Evolutionary conservation across 768 basidiomycete genomes (phyloP).

Genomic region (Lactarius evosmus): DNA sequence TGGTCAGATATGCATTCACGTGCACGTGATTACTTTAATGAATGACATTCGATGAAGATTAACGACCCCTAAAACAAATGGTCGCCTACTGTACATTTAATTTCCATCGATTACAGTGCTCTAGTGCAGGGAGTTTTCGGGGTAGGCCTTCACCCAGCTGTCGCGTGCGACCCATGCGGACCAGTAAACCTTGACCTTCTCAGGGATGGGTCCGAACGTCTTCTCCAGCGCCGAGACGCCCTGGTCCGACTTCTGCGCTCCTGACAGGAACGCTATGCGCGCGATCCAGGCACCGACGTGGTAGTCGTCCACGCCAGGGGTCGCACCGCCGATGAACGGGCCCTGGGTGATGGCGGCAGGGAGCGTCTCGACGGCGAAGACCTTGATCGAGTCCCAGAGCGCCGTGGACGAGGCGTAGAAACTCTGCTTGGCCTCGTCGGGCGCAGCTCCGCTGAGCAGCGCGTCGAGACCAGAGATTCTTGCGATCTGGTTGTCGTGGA

Average conservation of each 20-base stretch:
- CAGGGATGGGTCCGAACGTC: slow-evolving; percentile 40
- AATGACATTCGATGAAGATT: no score
- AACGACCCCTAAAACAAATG: no score
- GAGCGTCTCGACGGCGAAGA: slow-evolving; percentile 42
- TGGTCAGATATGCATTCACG: no score
- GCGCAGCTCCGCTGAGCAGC: slow-evolving; percentile 41
- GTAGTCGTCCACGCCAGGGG: slow-evolving; percentile 53
- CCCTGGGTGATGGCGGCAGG: slow-evolving; percentile 40
- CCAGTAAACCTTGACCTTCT: slow-evolving; percentile 44
- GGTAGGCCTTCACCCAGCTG: slow-evolving; percentile 41
- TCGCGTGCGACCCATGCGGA: slow-evolving; percentile 43
- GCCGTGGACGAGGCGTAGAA: slow-evolving; percentile 41
- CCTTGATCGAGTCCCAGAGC: slow-evolving; percentile 40
- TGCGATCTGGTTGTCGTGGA: slow-evolving; percentile 44
- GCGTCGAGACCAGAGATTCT: slow-evolving; percentile 42
- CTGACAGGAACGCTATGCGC: slow-evolving; percentile 41
- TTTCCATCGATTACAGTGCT: background rate
- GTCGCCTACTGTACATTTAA: background rate
- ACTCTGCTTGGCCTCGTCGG: slow-evolving; percentile 36
- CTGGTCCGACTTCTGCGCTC: slow-evolving; percentile 39
- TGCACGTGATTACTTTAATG: slow-evolving; percentile 10
- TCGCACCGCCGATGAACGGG: slow-evolving; percentile 47
- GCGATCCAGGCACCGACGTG: slow-evolving; percentile 54
- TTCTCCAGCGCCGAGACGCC: slow-evolving; percentile 41
- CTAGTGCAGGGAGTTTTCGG: slow-evolving; percentile 30